phyloP scores from a whole-genome alignment of 1,139 yeast genomes.

The Pichia sp. region DNA sequence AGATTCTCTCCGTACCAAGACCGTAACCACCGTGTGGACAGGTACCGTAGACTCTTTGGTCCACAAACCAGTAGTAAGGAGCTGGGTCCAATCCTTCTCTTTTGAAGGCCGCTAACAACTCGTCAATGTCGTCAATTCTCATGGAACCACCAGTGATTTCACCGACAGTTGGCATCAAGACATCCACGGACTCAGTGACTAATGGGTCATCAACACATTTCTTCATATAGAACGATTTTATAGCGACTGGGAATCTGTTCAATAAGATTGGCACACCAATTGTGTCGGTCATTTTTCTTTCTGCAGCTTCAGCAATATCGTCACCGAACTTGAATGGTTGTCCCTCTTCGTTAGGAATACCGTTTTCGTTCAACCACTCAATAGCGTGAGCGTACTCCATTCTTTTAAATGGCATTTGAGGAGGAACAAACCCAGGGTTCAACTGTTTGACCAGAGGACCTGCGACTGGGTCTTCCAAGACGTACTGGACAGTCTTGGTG shows the following conservation, averaged over 20 bases:
- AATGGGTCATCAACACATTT: slow-evolving; percentile 85
- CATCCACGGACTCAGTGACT: slow-evolving; percentile 97
- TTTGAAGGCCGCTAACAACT: slow-evolving; percentile 81
- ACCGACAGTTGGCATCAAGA: slow-evolving; percentile 97
- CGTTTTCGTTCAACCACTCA: slow-evolving; percentile 95
- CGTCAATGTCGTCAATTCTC: slow-evolving; percentile 85
- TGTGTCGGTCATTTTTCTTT: slow-evolving; percentile 95
- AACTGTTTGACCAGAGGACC: slow-evolving; percentile 86
- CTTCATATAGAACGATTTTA: slow-evolving; percentile 97
- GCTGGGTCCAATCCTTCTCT: slow-evolving; percentile 82
- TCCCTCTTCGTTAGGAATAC: slow-evolving; percentile 90
- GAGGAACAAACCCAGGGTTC: slow-evolving; percentile 86
- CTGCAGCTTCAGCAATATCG: slow-evolving; percentile 99
- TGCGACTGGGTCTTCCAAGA: slow-evolving; percentile 83
- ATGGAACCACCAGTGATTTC: slow-evolving; percentile 98
- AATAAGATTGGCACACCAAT: slow-evolving; percentile 89
- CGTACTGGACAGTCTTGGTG: slow-evolving; percentile 64
- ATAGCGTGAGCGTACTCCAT: slow-evolving; percentile 88
- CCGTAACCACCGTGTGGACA: slow-evolving; percentile 99
- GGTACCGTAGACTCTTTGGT: slow-evolving; percentile 94
- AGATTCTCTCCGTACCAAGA: slow-evolving; percentile 93
- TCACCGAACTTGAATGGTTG: slow-evolving; percentile 92
- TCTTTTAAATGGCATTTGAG: slow-evolving; percentile 82
- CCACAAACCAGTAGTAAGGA: slow-evolving; percentile 92
- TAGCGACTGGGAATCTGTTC: slow-evolving; percentile 92